Base-by-base conservation (phyloP, 306 rosid species). In the Cicer cuneatum region DNA sequence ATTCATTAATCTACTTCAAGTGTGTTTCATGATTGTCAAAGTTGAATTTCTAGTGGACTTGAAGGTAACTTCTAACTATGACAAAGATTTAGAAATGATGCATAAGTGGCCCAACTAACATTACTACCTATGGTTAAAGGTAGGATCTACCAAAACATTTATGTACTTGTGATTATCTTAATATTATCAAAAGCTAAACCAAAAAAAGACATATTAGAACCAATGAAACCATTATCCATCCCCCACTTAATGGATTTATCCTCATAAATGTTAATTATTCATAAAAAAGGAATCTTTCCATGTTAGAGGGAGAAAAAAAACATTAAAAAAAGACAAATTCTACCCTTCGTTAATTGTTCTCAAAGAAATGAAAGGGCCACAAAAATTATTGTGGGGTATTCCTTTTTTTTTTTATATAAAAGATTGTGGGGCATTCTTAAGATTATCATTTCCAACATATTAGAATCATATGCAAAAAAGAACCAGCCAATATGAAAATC, bases 51-150 rank as follows among this genome's bases (percentile, higher is more conserved):
- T n/a, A 53, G 59, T 38, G 40, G 38, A 61, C 65, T 79, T 81
- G 35, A 77, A 81, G 84, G 84, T 90, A 83, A 81, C 90, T 87
- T 82, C 83, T 77, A 72, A 83, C 89, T 65, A 85, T 86, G 88
- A 89, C 93, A 90, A 87, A 85, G 85, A 87, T 93, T 85, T 77
- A 82, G 77, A 83, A 80, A 85, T 85, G 43, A 82, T 78, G 83
- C 68, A 35, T 68, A 74, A 68, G 72, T 77, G 69, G 69, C 79
- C 78, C 79, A 77, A 66, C 41, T 76, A 77, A 63, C 58, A 69
- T 52, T 56, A 56, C 4, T 29, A 56, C n/a, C 12, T 71, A 63
- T 43, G 74, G 37, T 49, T 71, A 77, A 76, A 68, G 58, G 65
- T 71, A 54, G 49, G 74, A 76, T 76, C 77, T 79, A 75, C 67